Evolutionary conservation across 768 basidiomycete genomes (phyloP), one percentile per base, ranked within the genome.

Genomic region (Podaxis sp.): DNA sequence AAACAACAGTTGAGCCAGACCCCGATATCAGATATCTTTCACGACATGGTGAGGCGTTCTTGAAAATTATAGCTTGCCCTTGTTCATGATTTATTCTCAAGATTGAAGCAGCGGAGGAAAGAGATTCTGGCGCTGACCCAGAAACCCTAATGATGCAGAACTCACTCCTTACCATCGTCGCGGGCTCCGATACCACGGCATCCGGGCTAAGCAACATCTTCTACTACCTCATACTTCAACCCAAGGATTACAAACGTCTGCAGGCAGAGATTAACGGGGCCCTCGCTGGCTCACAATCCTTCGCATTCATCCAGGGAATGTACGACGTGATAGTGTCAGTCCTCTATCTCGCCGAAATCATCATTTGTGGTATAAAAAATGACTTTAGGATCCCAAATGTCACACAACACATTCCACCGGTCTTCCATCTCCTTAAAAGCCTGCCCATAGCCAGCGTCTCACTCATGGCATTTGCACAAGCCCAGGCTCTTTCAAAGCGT

Each of bases 181-280:
- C 42, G 5, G 42, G 42, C 14, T 44, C 42, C 6, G 42, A 44
- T 44, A 44, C 42, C 5, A 44, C 42, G 5, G 42, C 42, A 3
- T 44, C 42, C 3, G 42, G 21, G 16, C 16, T 44, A 1, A 57
- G 65, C 9, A 69, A 65, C 35, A 48, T 71, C 1, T 64, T 73
- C 56, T 73, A 66, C 62, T 69, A 68, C 48, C 64, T 75, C 16
- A 55, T 75, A 28, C 52, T 53, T n/a, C 50, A 72, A 13, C 62
- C 64, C 2, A 54, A 66, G 5, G 63, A 65, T 18, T 66, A 69
- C 40, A 21, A 54, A 0, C 65, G 64, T 4, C 60, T 75, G 10
- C 67, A 66, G 55, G 55, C 47, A 23, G 75, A 74, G 53, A 55
- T 76, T 9, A 72, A 73, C 50, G 51, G 38, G 3, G 57, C 58